phyloP scores from a whole-genome alignment of 2,329 filamentous ascomycete species.

The Fusarium euwallaceae region DNA sequence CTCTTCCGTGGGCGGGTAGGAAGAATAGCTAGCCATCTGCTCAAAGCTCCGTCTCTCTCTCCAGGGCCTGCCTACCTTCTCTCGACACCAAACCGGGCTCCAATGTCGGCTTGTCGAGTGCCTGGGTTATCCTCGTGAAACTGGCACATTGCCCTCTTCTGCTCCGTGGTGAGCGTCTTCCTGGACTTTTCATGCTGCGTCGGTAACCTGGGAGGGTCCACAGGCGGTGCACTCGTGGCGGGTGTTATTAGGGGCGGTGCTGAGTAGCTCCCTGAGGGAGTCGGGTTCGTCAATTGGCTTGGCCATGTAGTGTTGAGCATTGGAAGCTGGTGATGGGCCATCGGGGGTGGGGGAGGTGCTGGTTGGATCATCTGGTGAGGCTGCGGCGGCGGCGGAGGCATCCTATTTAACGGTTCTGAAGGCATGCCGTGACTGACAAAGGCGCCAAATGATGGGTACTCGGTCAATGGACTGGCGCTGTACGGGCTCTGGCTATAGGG shows the following conservation, averaged over 20 bases:
- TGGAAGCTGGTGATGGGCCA: slow-evolving; percentile 72
- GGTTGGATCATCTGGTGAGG: slow-evolving; percentile 52
- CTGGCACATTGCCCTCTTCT: slow-evolving; percentile 92
- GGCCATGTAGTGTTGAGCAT: slow-evolving; percentile 84
- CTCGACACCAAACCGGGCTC: slow-evolving; percentile 94
- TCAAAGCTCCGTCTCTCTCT: slow-evolving; percentile 10
- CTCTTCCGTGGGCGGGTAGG: neutral
- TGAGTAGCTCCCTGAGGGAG: slow-evolving; percentile 65
- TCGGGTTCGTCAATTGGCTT: slow-evolving; percentile 82
- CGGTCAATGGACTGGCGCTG: slow-evolving; percentile 68
- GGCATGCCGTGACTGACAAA: slow-evolving; percentile 69
- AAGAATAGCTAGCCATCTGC: neutral
- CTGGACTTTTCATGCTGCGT: slow-evolving; percentile 73
- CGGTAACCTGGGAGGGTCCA: slow-evolving; percentile 46
- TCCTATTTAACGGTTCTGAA: slow-evolving; percentile 63
- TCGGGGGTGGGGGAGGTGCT: slow-evolving; percentile 49
- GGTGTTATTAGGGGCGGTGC: slow-evolving; percentile 72
- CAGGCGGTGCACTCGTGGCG: slow-evolving; percentile 63
- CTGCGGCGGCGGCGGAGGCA: slow-evolving; percentile 68
- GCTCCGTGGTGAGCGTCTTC: slow-evolving; percentile 90
- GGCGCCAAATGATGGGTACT: slow-evolving; percentile 69
- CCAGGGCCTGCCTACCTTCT: slow-evolving; percentile 77
- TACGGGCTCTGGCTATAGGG: slow-evolving; percentile 74
- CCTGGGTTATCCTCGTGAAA: slow-evolving; percentile 92
- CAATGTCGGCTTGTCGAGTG: slow-evolving; percentile 96